Conservation (phyloP, 1,284 basidiomycete species). For the Boletus semigastroideus region DNA sequence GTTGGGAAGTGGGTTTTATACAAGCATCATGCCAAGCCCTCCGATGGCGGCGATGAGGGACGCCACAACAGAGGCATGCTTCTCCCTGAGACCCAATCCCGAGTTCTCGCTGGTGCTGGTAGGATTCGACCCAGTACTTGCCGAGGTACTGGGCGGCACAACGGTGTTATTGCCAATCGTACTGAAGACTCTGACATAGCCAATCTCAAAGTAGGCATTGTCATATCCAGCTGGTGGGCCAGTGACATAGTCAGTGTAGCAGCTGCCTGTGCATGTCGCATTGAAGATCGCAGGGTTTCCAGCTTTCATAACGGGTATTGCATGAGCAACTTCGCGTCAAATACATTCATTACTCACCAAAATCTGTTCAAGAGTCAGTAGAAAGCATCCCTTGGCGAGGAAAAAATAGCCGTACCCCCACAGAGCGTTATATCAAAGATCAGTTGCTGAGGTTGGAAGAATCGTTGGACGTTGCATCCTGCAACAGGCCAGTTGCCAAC, state of each 20-base stretch:
- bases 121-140: slow-evolving; percentile 11
- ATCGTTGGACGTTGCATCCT: slow-evolving; percentile 57
- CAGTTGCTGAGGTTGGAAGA: slow-evolving; percentile 66
- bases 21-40: slow-evolving; percentile 17
- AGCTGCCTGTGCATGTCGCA: slow-evolving; percentile 63
- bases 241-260: slow-evolving; percentile 76
- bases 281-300: slow-evolving; percentile 53
- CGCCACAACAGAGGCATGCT: slow-evolving; percentile 2
- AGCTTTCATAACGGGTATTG: slow-evolving; percentile 28
- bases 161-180: slow-evolving; percentile 18
- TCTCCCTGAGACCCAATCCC: background rate
- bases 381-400: background rate
- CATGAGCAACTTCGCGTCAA: background rate
- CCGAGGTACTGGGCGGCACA: slow-evolving; percentile 24
- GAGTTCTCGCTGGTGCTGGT: slow-evolving; percentile 8
- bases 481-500: slow-evolving; percentile 65
- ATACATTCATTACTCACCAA: slow-evolving; percentile 39
- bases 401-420: slow-evolving; percentile 37
- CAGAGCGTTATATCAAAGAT: slow-evolving; percentile 79
- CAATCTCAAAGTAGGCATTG: slow-evolving; percentile 77
- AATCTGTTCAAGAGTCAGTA: slow-evolving; percentile 26
- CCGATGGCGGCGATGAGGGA: slow-evolving; percentile 14
- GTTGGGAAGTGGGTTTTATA: slow-evolving; percentile 8
- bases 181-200: slow-evolving; percentile 58
- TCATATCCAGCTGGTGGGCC: slow-evolving; percentile 64